Conservation (phyloP, 2,329 filamentous ascomycete genomes). For the Fusarium sacchari region DNA sequence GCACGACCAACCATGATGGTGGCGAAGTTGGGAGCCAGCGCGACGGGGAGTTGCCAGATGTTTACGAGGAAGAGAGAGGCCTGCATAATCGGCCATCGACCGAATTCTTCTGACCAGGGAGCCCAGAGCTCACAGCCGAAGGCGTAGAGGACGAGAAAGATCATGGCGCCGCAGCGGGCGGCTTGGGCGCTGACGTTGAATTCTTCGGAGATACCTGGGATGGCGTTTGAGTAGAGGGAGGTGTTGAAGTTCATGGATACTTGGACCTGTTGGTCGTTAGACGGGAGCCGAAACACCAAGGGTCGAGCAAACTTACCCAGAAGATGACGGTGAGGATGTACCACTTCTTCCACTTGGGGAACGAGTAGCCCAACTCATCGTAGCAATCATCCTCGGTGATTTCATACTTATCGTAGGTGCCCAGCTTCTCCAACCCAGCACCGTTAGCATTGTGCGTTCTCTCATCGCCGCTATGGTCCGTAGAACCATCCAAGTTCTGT, state of each 20-base stretch:
- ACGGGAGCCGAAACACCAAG: rapidly evolving
- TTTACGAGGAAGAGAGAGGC: constrained; percentile 79
- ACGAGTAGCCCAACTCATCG: constrained; percentile 71
- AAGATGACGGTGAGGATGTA: constrained; percentile 78
- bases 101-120: constrained; percentile 86
- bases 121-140: constrained; percentile 92
- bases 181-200: constrained; percentile 75
- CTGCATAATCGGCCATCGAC: constrained; percentile 80
- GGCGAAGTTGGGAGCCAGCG: constrained; percentile 76
- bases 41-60: constrained; percentile 78
- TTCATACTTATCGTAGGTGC: constrained; percentile 55
- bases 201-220: constrained; percentile 71
- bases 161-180: constrained; percentile 77
- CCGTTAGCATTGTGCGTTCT: constrained; percentile 48
- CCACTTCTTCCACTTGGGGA: constrained; percentile 73
- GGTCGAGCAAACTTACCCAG: constrained; percentile 45
- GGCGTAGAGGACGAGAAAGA: constrained; percentile 82
- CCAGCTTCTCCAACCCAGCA: constrained; percentile 48
- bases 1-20: constrained; percentile 76
- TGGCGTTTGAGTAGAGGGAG: constrained; percentile 76
- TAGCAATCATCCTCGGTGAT: constrained; percentile 70
- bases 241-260: constrained; percentile 85
- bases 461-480: constrained; percentile 25
- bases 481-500: constrained; percentile 42
- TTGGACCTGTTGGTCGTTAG: constrained; percentile 59